Evolutionary conservation across 257 asterid species (phyloP), one percentile per base, ranked within the genome.

Genomic region (Primulina tabacum): DNA sequence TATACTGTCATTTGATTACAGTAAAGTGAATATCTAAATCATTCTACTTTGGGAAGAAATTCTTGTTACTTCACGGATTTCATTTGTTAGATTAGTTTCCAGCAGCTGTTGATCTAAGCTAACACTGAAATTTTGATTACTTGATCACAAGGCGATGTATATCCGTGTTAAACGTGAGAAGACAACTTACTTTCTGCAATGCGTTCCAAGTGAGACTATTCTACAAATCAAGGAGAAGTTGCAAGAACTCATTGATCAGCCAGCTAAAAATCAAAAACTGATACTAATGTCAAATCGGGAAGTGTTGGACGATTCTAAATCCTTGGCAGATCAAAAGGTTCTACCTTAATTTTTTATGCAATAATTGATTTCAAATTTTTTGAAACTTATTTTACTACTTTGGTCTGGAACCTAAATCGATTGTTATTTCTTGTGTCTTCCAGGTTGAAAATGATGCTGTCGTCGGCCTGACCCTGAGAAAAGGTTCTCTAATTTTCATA

Each of bases 291-390:
- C 83, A 28, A 77, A 68, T 75, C 74, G 55, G 66, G 86, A 90
- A 79, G 83, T 82, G 28, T 81, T 93, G 67, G 98, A 89, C 43
- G 98, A 93, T 77, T 79, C 86, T 29, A 90, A 86, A 80, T 73
- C 98, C 29, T 82, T 90, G 67, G 98, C 97, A 28, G 96, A 90
- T 83, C 97, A 90, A 78, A 89, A 87, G 92, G 98, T 93, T 74
- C 8, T 7, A 6, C 64, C 59, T 37, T 59, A 68, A 21, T 26
- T 35, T 3, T 66, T 37, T 18, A 32, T 73, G 14, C 10, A 29
- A 68, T 30, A 37, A 65, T 32, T 68, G 53, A 59, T 20, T 17
- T 8, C 11, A n/a, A 40, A 65, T n/a, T 0, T 52, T 60, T 12
- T 34, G 9, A 35, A 26, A 8, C 20, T 52, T 72, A 7, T 52